Conservation (phyloP, 495 filamentous ascomycete species). For the Sabuloglossum arenarium region DNA sequence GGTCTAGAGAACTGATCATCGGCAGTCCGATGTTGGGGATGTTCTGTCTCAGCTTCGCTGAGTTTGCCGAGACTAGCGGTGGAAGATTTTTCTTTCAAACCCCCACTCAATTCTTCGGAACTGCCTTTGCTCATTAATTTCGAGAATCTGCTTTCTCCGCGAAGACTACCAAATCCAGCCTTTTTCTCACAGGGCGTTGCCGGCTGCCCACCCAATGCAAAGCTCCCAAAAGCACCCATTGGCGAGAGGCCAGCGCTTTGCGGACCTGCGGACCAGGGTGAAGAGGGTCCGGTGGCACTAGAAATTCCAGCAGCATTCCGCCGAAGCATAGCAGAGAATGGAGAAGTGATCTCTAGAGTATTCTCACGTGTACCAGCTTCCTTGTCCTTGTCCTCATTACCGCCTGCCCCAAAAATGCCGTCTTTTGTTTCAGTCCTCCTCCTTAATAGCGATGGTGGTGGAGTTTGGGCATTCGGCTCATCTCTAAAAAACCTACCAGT, state of each 20-base stretch:
- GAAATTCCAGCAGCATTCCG: constrained; percentile 50
- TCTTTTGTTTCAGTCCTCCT: constrained; percentile 55
- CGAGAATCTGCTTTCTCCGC: constrained; percentile 67
- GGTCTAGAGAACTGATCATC: constrained; percentile 28
- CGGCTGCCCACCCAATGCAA: constrained; percentile 35
- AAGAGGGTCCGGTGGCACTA: constrained; percentile 28
- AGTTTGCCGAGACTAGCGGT: constrained; percentile 31
- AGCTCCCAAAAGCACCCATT: constrained; percentile 78
- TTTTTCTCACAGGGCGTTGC: constrained; percentile 45
- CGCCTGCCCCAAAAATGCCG: constrained; percentile 13
- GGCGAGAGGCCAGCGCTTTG: constrained; percentile 38
- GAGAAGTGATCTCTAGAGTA: constrained; percentile 24
- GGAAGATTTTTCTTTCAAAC: constrained; percentile 32
- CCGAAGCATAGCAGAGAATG: constrained; percentile 38
- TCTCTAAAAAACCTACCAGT: constrained; percentile 35
- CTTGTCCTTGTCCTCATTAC: constrained; percentile 16
- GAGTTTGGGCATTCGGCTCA: constrained; percentile 34
- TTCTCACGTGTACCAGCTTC: constrained; percentile 25
- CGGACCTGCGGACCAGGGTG: constrained; percentile 47
- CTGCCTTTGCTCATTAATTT: constrained; percentile 63
- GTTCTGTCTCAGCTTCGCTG: constrained; percentile 26
- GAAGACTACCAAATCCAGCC: constrained; percentile 39
- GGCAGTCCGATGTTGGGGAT: constrained; percentile 30
- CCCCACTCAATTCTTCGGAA: constrained; percentile 36
- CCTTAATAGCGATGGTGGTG: constrained; percentile 44